phyloP scores from a whole-genome alignment of 805 yeast species.

The Pichia californica region DNA sequence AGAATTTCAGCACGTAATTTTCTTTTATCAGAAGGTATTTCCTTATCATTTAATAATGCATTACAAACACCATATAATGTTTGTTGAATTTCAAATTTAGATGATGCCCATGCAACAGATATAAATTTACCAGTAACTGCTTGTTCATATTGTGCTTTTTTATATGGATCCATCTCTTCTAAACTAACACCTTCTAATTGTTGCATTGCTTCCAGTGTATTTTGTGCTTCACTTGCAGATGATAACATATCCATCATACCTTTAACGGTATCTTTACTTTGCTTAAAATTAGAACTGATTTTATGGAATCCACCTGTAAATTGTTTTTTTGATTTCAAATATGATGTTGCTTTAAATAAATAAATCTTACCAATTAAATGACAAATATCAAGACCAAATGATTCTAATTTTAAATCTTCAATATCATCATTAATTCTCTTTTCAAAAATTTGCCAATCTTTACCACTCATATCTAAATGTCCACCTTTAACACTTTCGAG shows the following conservation, averaged over 20 bases:
- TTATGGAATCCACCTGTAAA: constrained; percentile 51
- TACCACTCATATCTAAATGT: constrained; percentile 34
- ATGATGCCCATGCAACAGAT: constrained; percentile 82
- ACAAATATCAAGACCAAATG: constrained; percentile 76
- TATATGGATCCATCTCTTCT: constrained; percentile 38
- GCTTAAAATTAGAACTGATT: constrained; percentile 63
- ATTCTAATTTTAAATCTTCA: constrained; percentile 72
- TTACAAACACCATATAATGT: constrained; percentile 70
- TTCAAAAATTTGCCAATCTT: constrained; percentile 45
- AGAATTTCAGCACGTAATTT: constrained; percentile 59
- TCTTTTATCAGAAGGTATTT: constrained; percentile 39
- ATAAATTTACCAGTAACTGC: constrained; percentile 71
- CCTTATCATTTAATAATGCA: constrained; percentile 51
- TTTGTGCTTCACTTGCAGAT: constrained; percentile 72
- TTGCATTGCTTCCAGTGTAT: constrained; percentile 66
- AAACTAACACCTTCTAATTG: constrained; percentile 46
- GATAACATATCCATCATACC: constrained; percentile 67
- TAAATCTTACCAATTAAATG: constrained; percentile 71
- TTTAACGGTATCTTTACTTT: constrained; percentile 66
- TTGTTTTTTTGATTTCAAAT: constrained; percentile 60
- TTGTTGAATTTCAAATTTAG: constrained; percentile 69
- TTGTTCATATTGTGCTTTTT: constrained; percentile 60
- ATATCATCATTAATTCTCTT: constrained; percentile 74
- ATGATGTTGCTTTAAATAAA: constrained; percentile 56
- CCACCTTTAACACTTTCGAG: constrained; percentile 32